These are phyloP conservation scores for Sanghuangporus weigelae DNA, from an alignment of 1,284 basidiomycete genomes.

Conservation along the genomic window DNA sequence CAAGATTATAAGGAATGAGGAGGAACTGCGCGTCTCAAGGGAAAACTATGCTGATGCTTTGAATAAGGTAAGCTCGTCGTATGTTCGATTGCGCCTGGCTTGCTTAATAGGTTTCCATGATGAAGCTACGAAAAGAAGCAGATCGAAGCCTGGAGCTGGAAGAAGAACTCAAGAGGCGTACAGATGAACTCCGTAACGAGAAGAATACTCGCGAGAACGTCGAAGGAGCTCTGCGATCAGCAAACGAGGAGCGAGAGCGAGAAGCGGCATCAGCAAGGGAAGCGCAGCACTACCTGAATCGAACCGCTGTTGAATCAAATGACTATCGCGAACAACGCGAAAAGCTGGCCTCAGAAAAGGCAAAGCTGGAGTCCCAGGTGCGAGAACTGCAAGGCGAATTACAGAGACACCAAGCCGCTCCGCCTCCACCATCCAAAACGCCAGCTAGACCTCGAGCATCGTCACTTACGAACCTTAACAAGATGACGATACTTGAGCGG, in stretches of 20 bases:
- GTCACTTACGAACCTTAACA: constrained; percentile 41
- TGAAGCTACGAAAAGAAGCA: constrained; percentile 54
- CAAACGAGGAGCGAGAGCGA: constrained; percentile 45
- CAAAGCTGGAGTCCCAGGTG: constrained; percentile 45
- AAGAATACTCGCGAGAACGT: constrained; percentile 49
- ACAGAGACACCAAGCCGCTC: constrained; percentile 30
- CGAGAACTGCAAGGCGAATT: constrained; percentile 49
- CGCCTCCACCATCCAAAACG: constrained; percentile 26
- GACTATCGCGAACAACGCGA: constrained; percentile 36
- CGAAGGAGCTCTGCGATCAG: constrained; percentile 40
- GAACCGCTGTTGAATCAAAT: constrained; percentile 49
- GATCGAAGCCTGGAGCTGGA: constrained; percentile 53
- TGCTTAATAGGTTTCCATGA: not conserved
- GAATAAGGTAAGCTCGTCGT: constrained; percentile 43
- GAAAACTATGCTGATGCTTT: constrained; percentile 49
- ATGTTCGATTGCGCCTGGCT: no score
- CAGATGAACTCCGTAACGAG: constrained; percentile 52
- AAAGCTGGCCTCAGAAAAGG: constrained; percentile 52
- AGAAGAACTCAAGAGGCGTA: constrained; percentile 39
- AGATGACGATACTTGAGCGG: constrained; percentile 45
- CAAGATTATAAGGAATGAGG: constrained; percentile 48
- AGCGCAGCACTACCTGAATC: constrained; percentile 54
- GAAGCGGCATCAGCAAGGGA: constrained; percentile 46
- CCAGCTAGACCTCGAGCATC: constrained; percentile 40
- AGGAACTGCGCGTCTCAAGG: constrained; percentile 50